phyloP scores from a whole-genome alignment of 805 yeast genomes.

The Saccharomycopsis javanensis region DNA sequence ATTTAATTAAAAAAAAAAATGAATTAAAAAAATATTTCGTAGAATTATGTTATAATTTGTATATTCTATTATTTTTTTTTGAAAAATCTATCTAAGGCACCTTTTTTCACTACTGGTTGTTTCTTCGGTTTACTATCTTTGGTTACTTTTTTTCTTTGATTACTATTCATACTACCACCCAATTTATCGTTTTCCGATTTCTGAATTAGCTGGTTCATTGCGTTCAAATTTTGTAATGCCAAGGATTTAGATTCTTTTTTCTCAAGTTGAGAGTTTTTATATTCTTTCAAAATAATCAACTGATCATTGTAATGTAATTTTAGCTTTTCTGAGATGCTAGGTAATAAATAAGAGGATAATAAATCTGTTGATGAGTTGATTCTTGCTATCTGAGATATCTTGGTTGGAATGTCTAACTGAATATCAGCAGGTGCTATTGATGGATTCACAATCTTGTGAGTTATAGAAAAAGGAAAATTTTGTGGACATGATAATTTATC shows the following conservation, averaged over 20 bases:
- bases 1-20: background rate
- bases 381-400: conserved; percentile 4
- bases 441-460: conserved; percentile 9
- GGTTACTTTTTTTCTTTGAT: background rate
- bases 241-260: background rate
- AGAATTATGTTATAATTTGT: no score
- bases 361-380: conserved; percentile 7
- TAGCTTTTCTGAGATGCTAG: background rate
- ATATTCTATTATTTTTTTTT: background rate
- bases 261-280: background rate
- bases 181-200: background rate
- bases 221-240: background rate
- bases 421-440: conserved; percentile 12
- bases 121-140: background rate
- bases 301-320: background rate
- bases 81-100: background rate
- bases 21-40: background rate
- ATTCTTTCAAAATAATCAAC: background rate
- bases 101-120: background rate
- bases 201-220: background rate
- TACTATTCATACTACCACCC: background rate
- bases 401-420: background rate
- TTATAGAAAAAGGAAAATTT: conserved; percentile 12
- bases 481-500: conserved; percentile 1
- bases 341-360: conserved; percentile 9